Evolutionary conservation across 2,329 filamentous ascomycete genomes (phyloP), one percentile per base, ranked within the genome.

Genomic region (Monosporascus cannonballus): DNA sequence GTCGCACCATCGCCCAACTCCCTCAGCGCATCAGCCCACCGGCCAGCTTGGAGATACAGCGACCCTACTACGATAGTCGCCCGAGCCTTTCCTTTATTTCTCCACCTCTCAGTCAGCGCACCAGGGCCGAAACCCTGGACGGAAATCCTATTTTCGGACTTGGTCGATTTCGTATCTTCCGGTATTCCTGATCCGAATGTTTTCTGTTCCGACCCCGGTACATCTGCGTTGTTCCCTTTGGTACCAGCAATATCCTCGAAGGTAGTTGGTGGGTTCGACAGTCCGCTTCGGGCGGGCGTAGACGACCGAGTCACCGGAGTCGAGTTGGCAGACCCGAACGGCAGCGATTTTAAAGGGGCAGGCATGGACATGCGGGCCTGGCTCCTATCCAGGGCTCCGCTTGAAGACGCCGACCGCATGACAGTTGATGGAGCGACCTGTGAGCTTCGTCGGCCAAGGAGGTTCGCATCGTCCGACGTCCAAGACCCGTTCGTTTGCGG

Each of bases 21-120:
- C 67, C 84, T 87, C 46, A 97, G 70, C 7, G 93, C 92, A 71
- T 97, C 92, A 47, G 79, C 82, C 91, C 94, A 96, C 56, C 91
- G 84, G 25, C 94, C 94, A 50, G 90, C 88, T 69, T 92, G 88
- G 60, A 99, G 81, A 67, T 93, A 95, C 59, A 96, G 76, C 17
- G 88, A 90, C 1, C 90, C 93, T 59, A 96, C 78, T 8, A 96
- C 81, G 52, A 96, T 85, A 22, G 84, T 83, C 15, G 89, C 80
- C 51, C 93, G 84, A 27, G 88, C 87, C 68, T 88, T 92, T 30
- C 90, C 90, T 67, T 90, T 90, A 60, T 86, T 86, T 56, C 90
- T 85, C 67, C 85, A 88, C 57, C 87, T 79, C 65, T 96, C 90
- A 59, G 86, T 87, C 54, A 87, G 75, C 52, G 87, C 86, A 48